Evolutionary conservation across 257 asterid genomes (phyloP).

Genomic region (Primulina eburnea): DNA sequence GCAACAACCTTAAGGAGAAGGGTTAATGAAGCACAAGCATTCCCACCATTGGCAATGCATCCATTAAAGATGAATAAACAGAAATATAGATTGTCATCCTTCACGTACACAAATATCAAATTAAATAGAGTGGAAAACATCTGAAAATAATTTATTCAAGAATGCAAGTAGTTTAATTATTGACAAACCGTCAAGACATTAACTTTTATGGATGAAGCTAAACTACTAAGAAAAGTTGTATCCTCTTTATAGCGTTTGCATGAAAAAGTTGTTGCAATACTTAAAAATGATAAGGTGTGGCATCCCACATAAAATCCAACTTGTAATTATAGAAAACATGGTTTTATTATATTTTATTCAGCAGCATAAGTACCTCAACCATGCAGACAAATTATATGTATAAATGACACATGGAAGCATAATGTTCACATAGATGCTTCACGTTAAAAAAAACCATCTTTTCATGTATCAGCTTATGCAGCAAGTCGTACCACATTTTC

Average conservation of each 20-base stretch:
- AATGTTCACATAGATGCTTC: neutral
- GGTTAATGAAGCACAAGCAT: conserved; percentile 20
- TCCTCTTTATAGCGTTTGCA: neutral
- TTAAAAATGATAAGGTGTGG: neutral
- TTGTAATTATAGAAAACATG: too few species aligned
- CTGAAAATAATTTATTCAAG: neutral
- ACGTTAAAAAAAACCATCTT: neutral
- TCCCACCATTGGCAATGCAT: conserved; percentile 5
- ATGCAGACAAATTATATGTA: too few species aligned
- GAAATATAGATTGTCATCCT: neutral
- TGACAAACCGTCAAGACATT: neutral
- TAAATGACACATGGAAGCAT: neutral
- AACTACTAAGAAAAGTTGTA: too few species aligned
- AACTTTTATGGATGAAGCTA: neutral
- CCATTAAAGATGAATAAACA: neutral
- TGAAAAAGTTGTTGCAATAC: neutral
- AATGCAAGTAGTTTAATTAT: neutral
- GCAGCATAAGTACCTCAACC: neutral
- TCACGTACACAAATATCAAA: neutral
- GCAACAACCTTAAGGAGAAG: conserved; percentile 19
- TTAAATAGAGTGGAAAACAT: neutral
- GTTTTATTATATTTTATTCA: neutral
- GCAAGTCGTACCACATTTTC: neutral
- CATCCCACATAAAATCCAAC: neutral
- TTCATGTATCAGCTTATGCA: neutral